Evolutionary conservation across 768 basidiomycete genomes (phyloP), one percentile per base, ranked within the genome.

Genomic region (Mrakia gelida): DNA sequence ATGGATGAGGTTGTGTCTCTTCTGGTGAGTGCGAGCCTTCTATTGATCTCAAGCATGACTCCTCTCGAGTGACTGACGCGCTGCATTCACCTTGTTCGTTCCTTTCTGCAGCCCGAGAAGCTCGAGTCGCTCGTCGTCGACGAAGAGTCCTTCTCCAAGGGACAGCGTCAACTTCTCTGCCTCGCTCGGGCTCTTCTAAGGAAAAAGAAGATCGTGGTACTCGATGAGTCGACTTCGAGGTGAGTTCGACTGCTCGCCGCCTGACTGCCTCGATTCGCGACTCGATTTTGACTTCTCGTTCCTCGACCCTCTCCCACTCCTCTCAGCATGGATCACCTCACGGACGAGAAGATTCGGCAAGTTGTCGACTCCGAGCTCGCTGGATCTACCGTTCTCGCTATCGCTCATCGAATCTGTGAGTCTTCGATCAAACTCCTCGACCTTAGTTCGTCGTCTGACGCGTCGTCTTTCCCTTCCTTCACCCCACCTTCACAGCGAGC

Each of bases 161-260:
- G 81, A 21, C 81, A 81, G 45, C 41, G 80, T 28, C 81, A 81
- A 70, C 80, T 81, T 15, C 75, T 81, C 18, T 80, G 80, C 16
- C 75, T 81, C 38, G 81, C 81, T 9, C 77, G 81, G 0, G 81
- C 80, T 1, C 79, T 81, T 6, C 72, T 81, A 21, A 68, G 81
- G 4, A 76, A 67, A 23, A 45, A 80, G 26, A 70, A 52, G 71
- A 81, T 81, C 43, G 56, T 81, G 0, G 80, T 80, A 16, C 79
- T 81, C 11, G 80, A 81, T 38, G 73, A 71, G 45, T 70, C 68
- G 26, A 79, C 65, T 6, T 67, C 73, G 13, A 52, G 74, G 79
- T 79, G 16, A 54, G 79, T 78, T 15, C 13, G 11, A 38, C 38
- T 38, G 38, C 9, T 3, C 49, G 4, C 18, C 13, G 11, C 75